Conservation (phyloP, 441 rosid genomes). For the Eutrema salsugineum region DNA sequence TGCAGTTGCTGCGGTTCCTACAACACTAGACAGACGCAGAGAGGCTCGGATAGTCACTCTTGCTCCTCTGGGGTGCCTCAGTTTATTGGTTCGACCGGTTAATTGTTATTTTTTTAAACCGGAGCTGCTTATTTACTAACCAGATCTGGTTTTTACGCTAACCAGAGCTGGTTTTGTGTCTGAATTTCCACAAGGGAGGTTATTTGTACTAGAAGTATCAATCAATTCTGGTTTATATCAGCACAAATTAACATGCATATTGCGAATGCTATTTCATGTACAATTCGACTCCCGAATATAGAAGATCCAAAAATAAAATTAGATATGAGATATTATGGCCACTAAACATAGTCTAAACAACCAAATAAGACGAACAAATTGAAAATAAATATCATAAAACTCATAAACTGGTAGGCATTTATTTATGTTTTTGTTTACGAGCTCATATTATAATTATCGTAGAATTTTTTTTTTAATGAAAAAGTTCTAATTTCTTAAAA, state of each 20-base stretch:
- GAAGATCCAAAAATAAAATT: not conserved
- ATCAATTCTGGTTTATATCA: not conserved
- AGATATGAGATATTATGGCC: not conserved
- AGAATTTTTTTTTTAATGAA: too few species aligned
- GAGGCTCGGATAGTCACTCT: constrained; percentile 41
- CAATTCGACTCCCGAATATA: not conserved
- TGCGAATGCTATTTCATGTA: not conserved
- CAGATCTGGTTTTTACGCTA: not conserved
- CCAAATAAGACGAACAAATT: too few species aligned
- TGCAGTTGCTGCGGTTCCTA: constrained; percentile 69
- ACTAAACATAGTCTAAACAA: too few species aligned
- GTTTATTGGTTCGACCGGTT: constrained; percentile 36
- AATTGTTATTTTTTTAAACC: not conserved
- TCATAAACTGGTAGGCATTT: too few species aligned
- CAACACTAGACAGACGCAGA: constrained; percentile 67
- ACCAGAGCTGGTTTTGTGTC: constrained; percentile 7
- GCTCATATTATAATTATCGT: too few species aligned
- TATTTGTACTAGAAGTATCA: not conserved
- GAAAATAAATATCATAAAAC: too few species aligned
- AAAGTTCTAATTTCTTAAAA: too few species aligned
- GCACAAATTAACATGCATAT: not conserved
- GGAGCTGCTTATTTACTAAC: too few species aligned
- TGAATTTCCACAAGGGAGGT: not conserved
- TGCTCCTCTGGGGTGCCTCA: constrained; percentile 53
- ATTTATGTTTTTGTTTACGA: too few species aligned